phyloP scores from a whole-genome alignment of 225 moss, liverwort and hornwort genomes.

The Rhytidiadelphus loreus region DNA sequence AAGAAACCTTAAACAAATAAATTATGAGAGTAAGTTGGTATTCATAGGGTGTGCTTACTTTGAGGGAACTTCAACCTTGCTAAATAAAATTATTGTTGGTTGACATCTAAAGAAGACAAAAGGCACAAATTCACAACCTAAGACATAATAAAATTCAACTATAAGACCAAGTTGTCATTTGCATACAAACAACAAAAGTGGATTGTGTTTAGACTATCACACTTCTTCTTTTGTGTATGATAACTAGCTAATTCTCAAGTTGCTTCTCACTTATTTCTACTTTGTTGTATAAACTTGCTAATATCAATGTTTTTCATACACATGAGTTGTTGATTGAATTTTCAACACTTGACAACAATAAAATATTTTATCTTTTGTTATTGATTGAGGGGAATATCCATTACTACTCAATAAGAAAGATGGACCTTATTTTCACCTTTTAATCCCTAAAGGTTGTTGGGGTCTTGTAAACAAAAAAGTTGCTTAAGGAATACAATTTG shows the following conservation, averaged over 20 bases:
- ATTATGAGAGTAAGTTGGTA: not conserved
- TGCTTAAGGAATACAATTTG: not conserved
- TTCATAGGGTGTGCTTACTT: not conserved
- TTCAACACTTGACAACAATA: fast-evolving
- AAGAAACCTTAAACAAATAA: not conserved
- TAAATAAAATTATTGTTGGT: not conserved
- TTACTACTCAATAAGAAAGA: not conserved
- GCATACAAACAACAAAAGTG: not conserved
- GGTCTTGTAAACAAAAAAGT: not conserved
- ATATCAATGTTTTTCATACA: not conserved
- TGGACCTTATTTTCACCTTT: not conserved
- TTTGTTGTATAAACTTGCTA: not conserved
- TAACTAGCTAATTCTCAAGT: not conserved
- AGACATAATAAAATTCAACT: not conserved
- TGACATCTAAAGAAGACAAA: not conserved
- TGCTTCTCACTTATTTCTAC: not conserved
- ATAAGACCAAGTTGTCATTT: not conserved
- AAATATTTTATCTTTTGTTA: not conserved
- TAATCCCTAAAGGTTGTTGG: too few species aligned
- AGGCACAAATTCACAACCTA: not conserved
- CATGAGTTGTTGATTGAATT: not conserved
- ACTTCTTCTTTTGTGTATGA: not conserved
- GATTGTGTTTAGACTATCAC: not conserved
- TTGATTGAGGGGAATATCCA: too few species aligned
- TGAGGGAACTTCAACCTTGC: fast-evolving